Base-by-base conservation (phyloP, 2,329 filamentous ascomycete genomes). In the Hymenoscyphus occultus region DNA sequence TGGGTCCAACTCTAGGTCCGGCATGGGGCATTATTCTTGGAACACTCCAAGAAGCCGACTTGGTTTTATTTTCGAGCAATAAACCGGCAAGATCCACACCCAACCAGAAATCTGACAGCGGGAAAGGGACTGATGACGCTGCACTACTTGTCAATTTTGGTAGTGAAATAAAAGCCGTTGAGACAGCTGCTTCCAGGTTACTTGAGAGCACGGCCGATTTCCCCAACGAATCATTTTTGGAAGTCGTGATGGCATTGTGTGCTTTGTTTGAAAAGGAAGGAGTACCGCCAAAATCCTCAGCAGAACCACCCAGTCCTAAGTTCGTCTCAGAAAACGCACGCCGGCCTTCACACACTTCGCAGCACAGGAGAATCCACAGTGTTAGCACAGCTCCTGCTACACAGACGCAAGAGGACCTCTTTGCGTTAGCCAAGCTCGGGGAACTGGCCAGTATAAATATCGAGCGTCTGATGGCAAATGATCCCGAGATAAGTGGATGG, bases 141-240 rank as follows among this genome's bases (percentile, higher is more conserved):
- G 74, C 56, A 22, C 78, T 86, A 64, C 83, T 86, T 70, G 82
- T 83, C 10, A 92, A 91, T 71, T 88, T 98, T 71, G 87, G 86
- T 45, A 82, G 86, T 0, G 95, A 99, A 75, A 90, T 97, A 35
- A 86, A 90, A 66, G 92, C 95, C 39, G 94, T 98, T 0, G 92
- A 97, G 76, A 89, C 90, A 6, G 95, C 95, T 2, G 92, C 93
- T 1, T 87, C 88, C 1, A 87, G 95, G 68, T 82, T 99, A 19
- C 88, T 98, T 65, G 95, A 98, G 75, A 97, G 93, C 77, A 98
- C 93, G 0, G 83, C 90, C 16, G 93, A 97, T 71, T 98, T 96
- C 72, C 92, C 93, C 0, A 93, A 94, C 69, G 83, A 87, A 16
- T 83, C 92, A 0, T 98, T 98, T 71, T 80, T 90, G 5, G 86